Base-by-base conservation (phyloP, 2,329 filamentous ascomycete species). In the Phialophora chinensis region DNA sequence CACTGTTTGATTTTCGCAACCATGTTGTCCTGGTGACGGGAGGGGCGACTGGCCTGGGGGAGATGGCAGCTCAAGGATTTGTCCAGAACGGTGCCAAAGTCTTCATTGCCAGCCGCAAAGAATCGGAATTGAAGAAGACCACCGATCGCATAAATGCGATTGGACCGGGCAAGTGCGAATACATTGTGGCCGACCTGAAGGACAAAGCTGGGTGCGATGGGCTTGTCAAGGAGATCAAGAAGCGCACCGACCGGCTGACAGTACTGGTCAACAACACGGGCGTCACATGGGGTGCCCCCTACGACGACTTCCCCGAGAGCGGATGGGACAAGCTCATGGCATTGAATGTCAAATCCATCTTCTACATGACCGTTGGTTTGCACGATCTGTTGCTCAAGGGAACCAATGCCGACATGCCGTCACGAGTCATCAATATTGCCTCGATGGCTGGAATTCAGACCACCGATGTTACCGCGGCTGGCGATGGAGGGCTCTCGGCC, bases 241-340 rank as follows among this genome's bases (percentile, higher is more conserved):
- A 82, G 73, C 77, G 78, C 10, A 75, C 74, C 2, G 77, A 78
- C 44, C 71, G 75, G 12, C 62, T 85, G 75, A 84, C 74, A 70
- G 80, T 85, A 27, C 75, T 85, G 23, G 77, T 85, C 60, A 85
- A 85, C 72, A 67, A 67, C 47, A 83, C 83, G 8, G 83, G 83
- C 17, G 84, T 81, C 8, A 83, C 82, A 60, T 85, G 83, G 81
- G 85, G 84, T 10, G 85, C 82, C 29, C 82, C 84, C 31, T 87
- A 86, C 73, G 83, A 86, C 66, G 80, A 86, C 73, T 87, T 86
- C 71, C 84, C 84, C 0, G 84, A 86, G 68, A 78, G 80, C 55
- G 85, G 83, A 49, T 87, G 85, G 83, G 85, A 86, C 69, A 84
- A 86, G 69, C 77, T 87, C 25, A 83, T 86, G 70, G 82, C 81